Evolutionary conservation across 2,329 filamentous ascomycete species (phyloP), one percentile per base, ranked within the genome.

Genomic region (Aspergillus arachidicola): DNA sequence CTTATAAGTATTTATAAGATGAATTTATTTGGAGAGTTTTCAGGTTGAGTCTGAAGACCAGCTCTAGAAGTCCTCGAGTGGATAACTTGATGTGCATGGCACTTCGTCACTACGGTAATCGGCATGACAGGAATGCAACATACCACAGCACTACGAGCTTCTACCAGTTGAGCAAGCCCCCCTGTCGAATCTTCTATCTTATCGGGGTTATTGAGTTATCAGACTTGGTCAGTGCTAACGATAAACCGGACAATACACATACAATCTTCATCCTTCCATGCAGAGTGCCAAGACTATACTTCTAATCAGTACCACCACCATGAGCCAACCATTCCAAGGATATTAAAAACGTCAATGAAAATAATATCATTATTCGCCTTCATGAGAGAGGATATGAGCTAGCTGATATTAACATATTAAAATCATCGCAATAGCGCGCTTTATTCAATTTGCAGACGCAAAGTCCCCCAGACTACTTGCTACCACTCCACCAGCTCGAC

Each of bases 401-500:
- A 32, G 48, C 16, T 58, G 34, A 30, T 38, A 59, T 30, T 46
- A 59, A 58, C 36, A 55, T 38, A 55, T 38, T 55, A 34, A 34
- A 48, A 26, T 2, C 45, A 38, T n/a, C 11, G 21, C n/a, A 55
- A 55, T 38, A 23, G 38, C n/a, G 16, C 32, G 21, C 32, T 38
- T 16, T 19, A 14, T 55, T 23, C 51, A 23, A 26, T 16, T 11
- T 4, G 6, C 11, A 36, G 32, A 36, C 28, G n/a, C 10, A 36
- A 59, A 48, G 28, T 36, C 34, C 5, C 34, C n/a, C 9, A 26
- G 9, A 46, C 46, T 63, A 67, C 59, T 68, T 66, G 62, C 63
- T 66, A 41, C 66, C 58, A 54, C 93, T 90, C 73, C 97, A 96
- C 94, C 93, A 97, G 76, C 91, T 87, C 48, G 90, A 91, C 72